Percentiles rank a stretch among this genome's conserved stretches.
Conservation (phyloP, 495 filamentous ascomycete genomes). For the Ramalina intermedia region DNA sequence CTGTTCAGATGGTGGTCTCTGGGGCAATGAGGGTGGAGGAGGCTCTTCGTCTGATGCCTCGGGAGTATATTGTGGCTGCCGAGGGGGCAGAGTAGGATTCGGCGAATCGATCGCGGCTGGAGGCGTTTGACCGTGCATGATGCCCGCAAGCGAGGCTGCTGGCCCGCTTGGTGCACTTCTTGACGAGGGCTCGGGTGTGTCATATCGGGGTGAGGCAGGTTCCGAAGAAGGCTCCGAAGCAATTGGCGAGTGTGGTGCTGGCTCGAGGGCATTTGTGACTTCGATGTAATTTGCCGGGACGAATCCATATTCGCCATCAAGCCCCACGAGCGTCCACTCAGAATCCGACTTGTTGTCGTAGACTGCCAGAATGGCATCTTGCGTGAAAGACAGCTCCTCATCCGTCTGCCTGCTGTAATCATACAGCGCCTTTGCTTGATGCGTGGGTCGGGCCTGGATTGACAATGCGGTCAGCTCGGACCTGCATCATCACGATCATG, state of each 20-base stretch:
- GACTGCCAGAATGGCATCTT: constrained; percentile 71
- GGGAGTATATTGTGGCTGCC: constrained; percentile 39
- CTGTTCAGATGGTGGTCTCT: constrained; percentile 49
- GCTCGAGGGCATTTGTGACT: constrained; percentile 22
- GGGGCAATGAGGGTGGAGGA: constrained; percentile 52
- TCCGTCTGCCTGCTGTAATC: constrained; percentile 96
- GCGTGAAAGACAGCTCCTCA: constrained; percentile 89
- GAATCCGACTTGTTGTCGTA: constrained; percentile 76
- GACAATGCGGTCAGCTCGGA: neutral
- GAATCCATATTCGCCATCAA: constrained; percentile 80
- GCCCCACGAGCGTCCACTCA: constrained; percentile 89
- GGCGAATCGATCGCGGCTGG: constrained; percentile 28
- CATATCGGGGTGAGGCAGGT: constrained; percentile 4
- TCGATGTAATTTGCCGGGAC: constrained; percentile 97
- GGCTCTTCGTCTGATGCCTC: constrained; percentile 48
- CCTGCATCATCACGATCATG: too few species aligned
- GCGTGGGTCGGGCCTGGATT: constrained; percentile 51
- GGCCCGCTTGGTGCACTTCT: constrained; percentile 37
- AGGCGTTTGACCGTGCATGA: constrained; percentile 42
- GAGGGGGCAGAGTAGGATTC: constrained; percentile 25
- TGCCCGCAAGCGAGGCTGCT: constrained; percentile 55
- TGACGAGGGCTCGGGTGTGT: neutral
- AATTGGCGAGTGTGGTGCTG: constrained; percentile 16
- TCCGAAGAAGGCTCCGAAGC: constrained; percentile 4
- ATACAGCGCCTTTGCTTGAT: constrained; percentile 73